Evolutionary conservation across 192 early-diverging fungal species (phyloP).

Genomic region (Podila clonocystis): DNA sequence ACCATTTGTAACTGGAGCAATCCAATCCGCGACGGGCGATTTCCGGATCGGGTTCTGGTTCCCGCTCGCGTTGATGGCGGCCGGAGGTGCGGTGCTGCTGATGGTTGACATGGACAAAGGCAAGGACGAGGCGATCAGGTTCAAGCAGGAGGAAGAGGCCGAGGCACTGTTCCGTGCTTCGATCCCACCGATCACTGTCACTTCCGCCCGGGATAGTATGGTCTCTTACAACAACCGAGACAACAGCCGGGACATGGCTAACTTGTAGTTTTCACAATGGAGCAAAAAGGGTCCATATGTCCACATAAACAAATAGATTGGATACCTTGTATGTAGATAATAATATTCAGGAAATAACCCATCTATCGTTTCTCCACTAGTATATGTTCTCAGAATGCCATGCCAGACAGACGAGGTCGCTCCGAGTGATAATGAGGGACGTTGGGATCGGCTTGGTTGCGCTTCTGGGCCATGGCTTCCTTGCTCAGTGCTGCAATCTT

Average conservation of each 20-base stretch:
- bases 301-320: neutral
- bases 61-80: slow-evolving; percentile 53
- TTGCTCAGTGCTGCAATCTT: slow-evolving; percentile 35
- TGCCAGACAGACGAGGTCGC: slow-evolving; percentile 22
- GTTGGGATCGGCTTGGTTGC: slow-evolving; percentile 7
- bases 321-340: neutral
- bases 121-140: slow-evolving; percentile 53
- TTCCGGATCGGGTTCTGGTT: slow-evolving; percentile 61
- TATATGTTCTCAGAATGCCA: slow-evolving; percentile 16
- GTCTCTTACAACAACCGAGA: neutral
- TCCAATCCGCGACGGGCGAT: slow-evolving; percentile 59
- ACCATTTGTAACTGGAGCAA: slow-evolving; percentile 75
- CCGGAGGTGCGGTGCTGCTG: slow-evolving; percentile 55
- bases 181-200: slow-evolving; percentile 28
- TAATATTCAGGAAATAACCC: neutral
- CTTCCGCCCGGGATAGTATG: slow-evolving; percentile 2
- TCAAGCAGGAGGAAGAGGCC: slow-evolving; percentile 3
- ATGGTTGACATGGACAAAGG: slow-evolving; percentile 62
- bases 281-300: too few species aligned
- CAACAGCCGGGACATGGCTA: neutral
- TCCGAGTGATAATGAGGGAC: slow-evolving; percentile 34
- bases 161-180: slow-evolving; percentile 9
- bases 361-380: neutral
- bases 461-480: slow-evolving; percentile 18
- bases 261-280: neutral